Evolutionary conservation across 495 filamentous ascomycete genomes (phyloP).

Genomic region (Penicillium silybi): DNA sequence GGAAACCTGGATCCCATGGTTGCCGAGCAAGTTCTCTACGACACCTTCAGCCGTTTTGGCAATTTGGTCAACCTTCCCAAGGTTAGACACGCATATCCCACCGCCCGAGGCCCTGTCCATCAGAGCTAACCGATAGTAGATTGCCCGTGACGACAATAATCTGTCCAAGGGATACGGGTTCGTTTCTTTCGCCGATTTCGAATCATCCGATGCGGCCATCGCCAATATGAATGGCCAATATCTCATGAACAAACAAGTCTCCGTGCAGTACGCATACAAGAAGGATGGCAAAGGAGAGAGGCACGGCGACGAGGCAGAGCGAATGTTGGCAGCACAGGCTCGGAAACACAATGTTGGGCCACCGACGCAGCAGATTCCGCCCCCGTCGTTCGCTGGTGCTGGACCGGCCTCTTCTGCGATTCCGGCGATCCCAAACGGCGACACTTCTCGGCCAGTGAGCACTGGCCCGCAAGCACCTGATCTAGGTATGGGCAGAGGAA

Average conservation of each 20-base stretch:
- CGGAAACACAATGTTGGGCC: conserved; percentile 89
- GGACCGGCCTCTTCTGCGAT: conserved; percentile 37
- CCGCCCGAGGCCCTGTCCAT: neutral
- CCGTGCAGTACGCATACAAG: conserved; percentile 98
- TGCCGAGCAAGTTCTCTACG: conserved; percentile 93
- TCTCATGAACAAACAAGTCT: conserved; percentile 92
- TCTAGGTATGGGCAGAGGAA: conserved; percentile 32
- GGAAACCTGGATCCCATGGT: conserved; percentile 95
- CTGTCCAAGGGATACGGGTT: conserved; percentile 97
- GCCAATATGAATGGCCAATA: conserved; percentile 94
- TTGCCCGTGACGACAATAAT: conserved; percentile 87
- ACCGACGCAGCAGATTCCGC: conserved; percentile 55
- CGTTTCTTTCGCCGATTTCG: conserved; percentile 89
- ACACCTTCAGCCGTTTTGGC: conserved; percentile 94
- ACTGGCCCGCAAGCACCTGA: conserved; percentile 28
- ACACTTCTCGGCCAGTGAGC: conserved; percentile 41
- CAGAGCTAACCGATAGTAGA: conserved; percentile 37
- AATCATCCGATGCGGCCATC: conserved; percentile 89
- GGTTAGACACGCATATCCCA: conserved; percentile 29
- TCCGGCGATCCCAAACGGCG: conserved; percentile 55
- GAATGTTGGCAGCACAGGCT: conserved; percentile 87
- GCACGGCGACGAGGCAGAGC: conserved; percentile 91
- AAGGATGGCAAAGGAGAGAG: conserved; percentile 97
- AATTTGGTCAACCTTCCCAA: conserved; percentile 79
- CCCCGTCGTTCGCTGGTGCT: conserved; percentile 37